Conservation (phyloP, 257 asterid genomes). For the Ligustrum vulgare region DNA sequence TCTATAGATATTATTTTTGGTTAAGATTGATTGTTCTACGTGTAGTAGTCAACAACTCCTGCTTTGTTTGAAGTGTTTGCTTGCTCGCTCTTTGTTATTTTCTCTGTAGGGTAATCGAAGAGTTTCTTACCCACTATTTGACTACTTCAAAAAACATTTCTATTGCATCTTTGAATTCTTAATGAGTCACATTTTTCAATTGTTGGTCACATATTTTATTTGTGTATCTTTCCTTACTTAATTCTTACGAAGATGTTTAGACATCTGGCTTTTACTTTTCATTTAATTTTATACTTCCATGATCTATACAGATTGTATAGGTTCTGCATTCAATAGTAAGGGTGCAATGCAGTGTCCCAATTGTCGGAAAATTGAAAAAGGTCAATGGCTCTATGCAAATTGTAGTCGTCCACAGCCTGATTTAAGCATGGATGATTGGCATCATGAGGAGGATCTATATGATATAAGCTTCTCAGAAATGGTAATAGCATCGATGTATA, state of each 20-base stretch:
- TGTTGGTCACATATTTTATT: not conserved
- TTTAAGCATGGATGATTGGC: conserved; percentile 86
- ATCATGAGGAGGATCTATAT: conserved; percentile 88
- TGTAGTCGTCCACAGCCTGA: conserved; percentile 84
- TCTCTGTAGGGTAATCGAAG: not conserved
- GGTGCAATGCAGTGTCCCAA: conserved; percentile 99
- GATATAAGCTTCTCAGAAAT: conserved; percentile 82
- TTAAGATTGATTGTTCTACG: not conserved
- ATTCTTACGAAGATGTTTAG: not conserved
- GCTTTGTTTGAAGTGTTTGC: not conserved
- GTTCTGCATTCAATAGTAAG: conserved; percentile 93
- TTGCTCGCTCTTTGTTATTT: not conserved
- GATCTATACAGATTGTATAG: conserved; percentile 84
- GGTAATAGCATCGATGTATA: conserved; percentile 40
- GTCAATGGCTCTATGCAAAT: conserved; percentile 92
- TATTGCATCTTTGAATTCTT: not conserved
- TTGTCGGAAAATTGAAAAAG: conserved; percentile 96
- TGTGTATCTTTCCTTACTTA: not conserved
- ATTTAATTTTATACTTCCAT: conserved; percentile 19
- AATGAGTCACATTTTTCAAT: not conserved
- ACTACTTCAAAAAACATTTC: conserved; percentile 7
- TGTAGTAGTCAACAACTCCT: not conserved
- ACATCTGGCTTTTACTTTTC: not conserved
- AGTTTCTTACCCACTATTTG: not conserved
- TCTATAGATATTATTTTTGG: not conserved